Evolutionary conservation across 306 rosid genomes (phyloP).

Genomic region (Pterocarpus santalinus): DNA sequence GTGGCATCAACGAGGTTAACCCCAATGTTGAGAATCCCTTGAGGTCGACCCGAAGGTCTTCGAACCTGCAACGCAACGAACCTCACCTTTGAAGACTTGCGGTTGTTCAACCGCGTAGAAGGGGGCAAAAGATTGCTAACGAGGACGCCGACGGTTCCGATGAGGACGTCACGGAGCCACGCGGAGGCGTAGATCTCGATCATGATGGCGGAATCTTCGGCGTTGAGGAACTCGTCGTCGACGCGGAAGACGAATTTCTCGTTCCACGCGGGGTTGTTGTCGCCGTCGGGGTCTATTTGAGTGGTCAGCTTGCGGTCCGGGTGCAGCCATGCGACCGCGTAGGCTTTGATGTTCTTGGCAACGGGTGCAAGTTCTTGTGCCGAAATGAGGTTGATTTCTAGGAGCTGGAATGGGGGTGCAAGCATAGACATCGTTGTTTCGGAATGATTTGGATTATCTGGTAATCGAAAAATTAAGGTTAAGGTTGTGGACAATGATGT

Average conservation of each 20-base stretch:
- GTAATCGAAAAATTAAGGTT: neutral
- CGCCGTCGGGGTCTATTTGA: conserved; percentile 61
- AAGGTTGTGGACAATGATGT: no score
- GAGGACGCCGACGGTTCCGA: conserved; percentile 66
- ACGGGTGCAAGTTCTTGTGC: conserved; percentile 70
- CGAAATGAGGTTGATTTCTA: conserved; percentile 72
- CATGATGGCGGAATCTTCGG: conserved; percentile 54
- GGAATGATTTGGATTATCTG: neutral
- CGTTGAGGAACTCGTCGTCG: conserved; percentile 56
- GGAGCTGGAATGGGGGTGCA: conserved; percentile 50
- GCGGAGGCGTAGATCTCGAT: conserved; percentile 77
- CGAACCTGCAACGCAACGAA: conserved; percentile 73
- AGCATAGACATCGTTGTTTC: conserved; percentile 38
- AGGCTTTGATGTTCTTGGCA: conserved; percentile 64
- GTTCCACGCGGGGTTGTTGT: conserved; percentile 75
- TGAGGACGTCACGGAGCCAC: conserved; percentile 62
- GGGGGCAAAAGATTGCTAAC: conserved; percentile 54
- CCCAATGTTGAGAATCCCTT: conserved; percentile 72
- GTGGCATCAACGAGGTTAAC: conserved; percentile 65
- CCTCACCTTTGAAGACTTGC: conserved; percentile 55
- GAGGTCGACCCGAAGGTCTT: conserved; percentile 79
- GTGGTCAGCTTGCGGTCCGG: conserved; percentile 69
- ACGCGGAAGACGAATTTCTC: conserved; percentile 82
- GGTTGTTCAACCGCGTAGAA: neutral
- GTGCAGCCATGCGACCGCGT: conserved; percentile 81